Evolutionary conservation across 2,329 filamentous ascomycete genomes (phyloP).

Genomic region (Aureobasidium uvarum): DNA sequence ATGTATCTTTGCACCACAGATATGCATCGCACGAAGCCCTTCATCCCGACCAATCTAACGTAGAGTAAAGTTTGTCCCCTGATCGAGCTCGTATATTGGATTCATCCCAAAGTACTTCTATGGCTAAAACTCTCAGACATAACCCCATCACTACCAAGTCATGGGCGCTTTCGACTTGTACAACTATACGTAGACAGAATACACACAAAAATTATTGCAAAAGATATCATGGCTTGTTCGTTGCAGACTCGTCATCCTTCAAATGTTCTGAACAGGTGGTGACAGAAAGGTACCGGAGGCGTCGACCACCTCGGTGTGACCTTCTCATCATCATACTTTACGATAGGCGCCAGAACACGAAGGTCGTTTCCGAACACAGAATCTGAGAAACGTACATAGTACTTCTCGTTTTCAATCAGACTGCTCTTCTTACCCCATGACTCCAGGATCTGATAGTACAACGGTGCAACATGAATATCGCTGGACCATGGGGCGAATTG

Average conservation of each 20-base stretch:
- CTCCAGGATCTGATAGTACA: slow-evolving; percentile 35
- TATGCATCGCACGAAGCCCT: no score
- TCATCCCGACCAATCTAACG: no score
- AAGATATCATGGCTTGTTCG: neutral
- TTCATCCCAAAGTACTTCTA: no score
- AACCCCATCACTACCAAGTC: no score
- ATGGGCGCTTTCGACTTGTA: no score
- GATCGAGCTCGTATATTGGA: no score
- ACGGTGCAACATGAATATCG: slow-evolving; percentile 36
- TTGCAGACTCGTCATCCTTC: neutral
- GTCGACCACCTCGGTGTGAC: neutral
- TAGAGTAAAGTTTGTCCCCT: no score
- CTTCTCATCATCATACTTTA: slow-evolving; percentile 30
- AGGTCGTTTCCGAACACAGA: slow-evolving; percentile 34
- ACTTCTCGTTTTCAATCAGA: slow-evolving; percentile 31
- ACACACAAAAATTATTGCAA: no score
- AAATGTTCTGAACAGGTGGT: neutral
- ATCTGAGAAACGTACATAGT: slow-evolving; percentile 29
- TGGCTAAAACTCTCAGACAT: no score
- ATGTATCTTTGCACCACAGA: no score
- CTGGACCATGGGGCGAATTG: slow-evolving; percentile 35
- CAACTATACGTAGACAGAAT: no score
- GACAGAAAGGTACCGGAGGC: neutral
- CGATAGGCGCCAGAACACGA: slow-evolving; percentile 34
- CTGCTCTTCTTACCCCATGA: slow-evolving; percentile 34